These are phyloP conservation scores for Celoporthe dispersa DNA, from an alignment of 2,329 filamentous ascomycete species.

Conservation along the genomic window DNA sequence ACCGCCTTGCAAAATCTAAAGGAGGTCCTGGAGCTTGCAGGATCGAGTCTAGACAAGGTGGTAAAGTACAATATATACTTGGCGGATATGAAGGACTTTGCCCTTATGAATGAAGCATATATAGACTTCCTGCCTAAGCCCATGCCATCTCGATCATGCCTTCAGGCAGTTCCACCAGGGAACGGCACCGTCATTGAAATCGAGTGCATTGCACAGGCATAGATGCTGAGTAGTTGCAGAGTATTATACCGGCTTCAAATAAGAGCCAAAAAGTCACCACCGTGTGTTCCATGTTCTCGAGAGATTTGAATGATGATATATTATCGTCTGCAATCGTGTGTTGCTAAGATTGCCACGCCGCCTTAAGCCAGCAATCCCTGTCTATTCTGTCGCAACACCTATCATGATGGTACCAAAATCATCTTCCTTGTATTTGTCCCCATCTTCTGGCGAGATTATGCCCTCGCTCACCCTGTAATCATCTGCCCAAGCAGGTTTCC, in stretches of 20 bases:
- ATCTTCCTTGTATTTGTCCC: background rate
- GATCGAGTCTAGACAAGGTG: constrained; percentile 37
- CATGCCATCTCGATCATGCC: constrained; percentile 47
- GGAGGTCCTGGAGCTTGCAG: constrained; percentile 37
- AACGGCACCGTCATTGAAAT: constrained; percentile 49
- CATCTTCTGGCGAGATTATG: background rate
- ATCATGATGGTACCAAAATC: background rate
- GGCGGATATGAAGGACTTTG: constrained; percentile 37
- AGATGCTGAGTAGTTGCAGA: constrained; percentile 1
- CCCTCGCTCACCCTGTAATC: background rate
- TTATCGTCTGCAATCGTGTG: background rate
- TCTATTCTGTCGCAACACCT: background rate
- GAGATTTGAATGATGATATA: background rate
- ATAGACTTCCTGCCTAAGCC: constrained; percentile 46
- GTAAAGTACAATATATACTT: constrained; percentile 39
- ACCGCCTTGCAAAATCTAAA: constrained; percentile 37
- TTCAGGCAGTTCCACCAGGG: constrained; percentile 45
- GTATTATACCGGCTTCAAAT: background rate
- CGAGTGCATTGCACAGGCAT: constrained; percentile 48
- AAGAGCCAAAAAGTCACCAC: background rate
- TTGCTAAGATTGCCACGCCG: background rate
- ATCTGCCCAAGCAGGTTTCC: background rate
- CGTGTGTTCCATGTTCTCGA: background rate
- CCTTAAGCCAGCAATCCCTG: background rate
- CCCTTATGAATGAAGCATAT: constrained; percentile 41